phyloP scores from a whole-genome alignment of 495 filamentous ascomycete species.

The Rhizodiscina lignyota region DNA sequence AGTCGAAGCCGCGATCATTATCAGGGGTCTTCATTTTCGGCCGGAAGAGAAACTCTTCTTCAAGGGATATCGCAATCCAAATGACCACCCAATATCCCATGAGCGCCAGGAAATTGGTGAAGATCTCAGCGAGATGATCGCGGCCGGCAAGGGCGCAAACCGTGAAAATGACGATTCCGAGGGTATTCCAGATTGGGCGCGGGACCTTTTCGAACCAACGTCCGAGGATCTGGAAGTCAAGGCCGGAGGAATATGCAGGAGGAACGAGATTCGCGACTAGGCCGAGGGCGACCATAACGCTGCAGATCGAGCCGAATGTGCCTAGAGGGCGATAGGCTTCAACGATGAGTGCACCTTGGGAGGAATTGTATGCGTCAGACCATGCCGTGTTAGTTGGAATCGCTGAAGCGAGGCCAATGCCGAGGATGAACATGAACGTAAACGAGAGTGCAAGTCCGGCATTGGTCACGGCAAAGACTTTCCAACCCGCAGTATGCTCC shows the following conservation, averaged over 20 bases:
- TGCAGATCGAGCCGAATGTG: slow-evolving; percentile 56
- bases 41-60: slow-evolving; percentile 37
- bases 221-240: slow-evolving; percentile 44
- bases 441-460: slow-evolving; percentile 32
- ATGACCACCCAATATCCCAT: slow-evolving; percentile 46
- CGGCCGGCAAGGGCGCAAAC: slow-evolving; percentile 37
- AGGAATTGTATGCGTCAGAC: slow-evolving; percentile 35
- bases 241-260: slow-evolving; percentile 50
- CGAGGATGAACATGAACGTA: slow-evolving; percentile 45
- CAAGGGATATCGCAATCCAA: slow-evolving; percentile 32
- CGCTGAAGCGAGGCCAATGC: slow-evolving; percentile 51
- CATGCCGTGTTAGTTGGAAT: slow-evolving; percentile 33
- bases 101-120: slow-evolving; percentile 39
- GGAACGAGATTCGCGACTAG: slow-evolving; percentile 53
- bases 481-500: slow-evolving; percentile 29
- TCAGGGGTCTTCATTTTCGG: too few species aligned
- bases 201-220: slow-evolving; percentile 28
- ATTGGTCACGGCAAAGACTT: slow-evolving; percentile 21
- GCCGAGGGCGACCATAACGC: slow-evolving; percentile 52
- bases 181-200: slow-evolving; percentile 31
- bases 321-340: slow-evolving; percentile 44
- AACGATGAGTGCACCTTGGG: slow-evolving; percentile 50
- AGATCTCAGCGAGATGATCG: slow-evolving; percentile 34
- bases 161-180: slow-evolving; percentile 35
- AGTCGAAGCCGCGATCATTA: slow-evolving; percentile 23